Evolutionary conservation across 345 rosid species (phyloP).

Genomic region (Syzygium aromaticum): DNA sequence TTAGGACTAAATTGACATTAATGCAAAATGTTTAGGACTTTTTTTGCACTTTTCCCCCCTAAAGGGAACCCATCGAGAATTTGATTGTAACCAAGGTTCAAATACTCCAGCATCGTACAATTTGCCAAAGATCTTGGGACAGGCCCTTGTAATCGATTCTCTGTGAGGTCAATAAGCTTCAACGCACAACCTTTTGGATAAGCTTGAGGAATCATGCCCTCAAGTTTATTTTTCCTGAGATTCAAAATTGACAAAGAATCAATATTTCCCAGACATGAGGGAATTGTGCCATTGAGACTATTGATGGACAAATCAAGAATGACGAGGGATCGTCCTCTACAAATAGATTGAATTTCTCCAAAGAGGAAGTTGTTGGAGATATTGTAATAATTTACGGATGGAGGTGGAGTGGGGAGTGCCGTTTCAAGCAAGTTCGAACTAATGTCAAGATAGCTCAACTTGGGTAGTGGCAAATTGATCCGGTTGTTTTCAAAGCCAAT

Average conservation of each 20-base stretch:
- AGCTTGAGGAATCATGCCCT: not conserved
- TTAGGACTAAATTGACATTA: too few relatives aligned
- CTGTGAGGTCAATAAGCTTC: not conserved
- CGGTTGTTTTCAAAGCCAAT: not conserved
- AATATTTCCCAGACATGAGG: not conserved
- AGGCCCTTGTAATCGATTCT: not conserved
- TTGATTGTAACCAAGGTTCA: not conserved
- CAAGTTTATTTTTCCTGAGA: not conserved
- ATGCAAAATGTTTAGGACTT: too few relatives aligned
- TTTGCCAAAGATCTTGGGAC: not conserved
- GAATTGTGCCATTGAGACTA: not conserved
- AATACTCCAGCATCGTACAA: not conserved
- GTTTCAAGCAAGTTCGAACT: not conserved
- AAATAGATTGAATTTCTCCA: not conserved
- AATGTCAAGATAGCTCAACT: not conserved
- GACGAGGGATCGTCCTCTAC: not conserved
- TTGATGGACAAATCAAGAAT: not conserved
- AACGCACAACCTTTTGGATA: not conserved
- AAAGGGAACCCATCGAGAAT: not conserved
- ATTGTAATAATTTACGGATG: not conserved
- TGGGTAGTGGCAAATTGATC: not conserved
- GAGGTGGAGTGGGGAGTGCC: not conserved
- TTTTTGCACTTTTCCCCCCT: too few relatives aligned
- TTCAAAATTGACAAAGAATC: not conserved
- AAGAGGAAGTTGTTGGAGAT: not conserved